Evolutionary conservation across 2,329 filamentous ascomycete genomes (phyloP).

Genomic region (Paracamarosporium sp.): DNA sequence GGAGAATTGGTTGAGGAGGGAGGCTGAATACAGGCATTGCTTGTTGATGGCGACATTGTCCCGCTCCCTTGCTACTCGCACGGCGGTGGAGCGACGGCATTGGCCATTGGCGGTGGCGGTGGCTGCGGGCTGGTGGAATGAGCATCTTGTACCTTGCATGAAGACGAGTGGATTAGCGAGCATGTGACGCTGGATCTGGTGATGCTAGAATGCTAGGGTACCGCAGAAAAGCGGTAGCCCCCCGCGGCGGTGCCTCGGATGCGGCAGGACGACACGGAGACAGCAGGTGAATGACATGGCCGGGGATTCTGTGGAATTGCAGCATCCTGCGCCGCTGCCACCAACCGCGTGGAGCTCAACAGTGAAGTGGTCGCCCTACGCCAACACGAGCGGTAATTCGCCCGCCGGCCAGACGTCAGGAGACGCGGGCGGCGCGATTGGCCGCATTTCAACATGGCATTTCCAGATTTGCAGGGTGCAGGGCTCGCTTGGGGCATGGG

Average conservation of each 20-base stretch:
- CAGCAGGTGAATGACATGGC: neutral
- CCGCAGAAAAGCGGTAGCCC: neutral
- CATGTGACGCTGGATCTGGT: slow-evolving; percentile 17
- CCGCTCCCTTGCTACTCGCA: slow-evolving; percentile 22
- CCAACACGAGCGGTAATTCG: slow-evolving; percentile 16
- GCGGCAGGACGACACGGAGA: slow-evolving; percentile 7
- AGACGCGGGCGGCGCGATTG: slow-evolving; percentile 14
- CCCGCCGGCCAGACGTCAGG: slow-evolving; percentile 8
- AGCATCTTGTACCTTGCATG: slow-evolving; percentile 29
- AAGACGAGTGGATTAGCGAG: slow-evolving; percentile 12
- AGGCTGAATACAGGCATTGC: slow-evolving; percentile 14
- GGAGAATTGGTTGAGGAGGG: neutral
- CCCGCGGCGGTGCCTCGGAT: slow-evolving; percentile 1
- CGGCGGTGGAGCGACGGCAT: neutral
- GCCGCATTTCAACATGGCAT: slow-evolving; percentile 14
- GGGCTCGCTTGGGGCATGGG: slow-evolving; percentile 24
- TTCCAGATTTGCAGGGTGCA: slow-evolving; percentile 15
- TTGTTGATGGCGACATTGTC: slow-evolving; percentile 13
- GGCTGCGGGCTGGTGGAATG: slow-evolving; percentile 6
- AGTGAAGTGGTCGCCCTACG: slow-evolving; percentile 5
- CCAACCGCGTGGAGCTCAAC: neutral
- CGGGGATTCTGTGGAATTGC: neutral
- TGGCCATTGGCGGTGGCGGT: slow-evolving; percentile 5
- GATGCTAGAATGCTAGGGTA: slow-evolving; percentile 21
- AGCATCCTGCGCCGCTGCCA: neutral